Evolutionary conservation across 305 asterid species (phyloP), one percentile per base, ranked within the genome.

Genomic region (Fraxinus dipetala): DNA sequence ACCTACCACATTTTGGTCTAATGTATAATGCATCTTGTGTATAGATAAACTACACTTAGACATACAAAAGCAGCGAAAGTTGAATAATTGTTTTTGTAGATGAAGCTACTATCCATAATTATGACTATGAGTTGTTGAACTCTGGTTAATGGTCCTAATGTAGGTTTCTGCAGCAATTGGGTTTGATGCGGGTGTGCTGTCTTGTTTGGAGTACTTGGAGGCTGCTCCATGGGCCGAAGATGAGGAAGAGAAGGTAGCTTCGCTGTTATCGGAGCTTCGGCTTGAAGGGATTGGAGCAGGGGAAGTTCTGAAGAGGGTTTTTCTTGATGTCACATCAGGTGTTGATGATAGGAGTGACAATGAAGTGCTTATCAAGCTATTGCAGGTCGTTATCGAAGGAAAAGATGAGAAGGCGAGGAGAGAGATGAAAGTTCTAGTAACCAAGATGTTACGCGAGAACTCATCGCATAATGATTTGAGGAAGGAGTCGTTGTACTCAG

Each of bases 141-240:
- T 80, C n/a, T 30, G n/a, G 34, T 73, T 6, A 5, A 56, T 79
- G 70, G 20, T 8, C 75, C 32, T 70, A 20, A 6, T 84, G 13
- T 86, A 95, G 99, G 99, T 94, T 32, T 93, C 98, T 9, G 91
- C 97, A 0, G 97, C 99, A 67, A 94, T 95, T 67, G 98, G 98
- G 73, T 95, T 94, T 72, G 97, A 95, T 79, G 98, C 95, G 0
- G 97, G 99, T 14, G 98, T 94, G 8, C 78, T 90, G 32, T 90
- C 97, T 2, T 95, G 98, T 90, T 88, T 94, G 90, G 98, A 94
- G 89, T 95, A 91, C 86, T 89, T 95, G 79, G 98, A 95, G 88
- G 98, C 97, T 24, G 97, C 96, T 78, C 97, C 99, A 5, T 95
- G 98, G 99, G 92, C 96, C 5, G 98, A 94, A 85, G 97, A 95